Evolutionary conservation across 176 grass and related monocot species (phyloP).

Genomic region (Avena sativa): DNA sequence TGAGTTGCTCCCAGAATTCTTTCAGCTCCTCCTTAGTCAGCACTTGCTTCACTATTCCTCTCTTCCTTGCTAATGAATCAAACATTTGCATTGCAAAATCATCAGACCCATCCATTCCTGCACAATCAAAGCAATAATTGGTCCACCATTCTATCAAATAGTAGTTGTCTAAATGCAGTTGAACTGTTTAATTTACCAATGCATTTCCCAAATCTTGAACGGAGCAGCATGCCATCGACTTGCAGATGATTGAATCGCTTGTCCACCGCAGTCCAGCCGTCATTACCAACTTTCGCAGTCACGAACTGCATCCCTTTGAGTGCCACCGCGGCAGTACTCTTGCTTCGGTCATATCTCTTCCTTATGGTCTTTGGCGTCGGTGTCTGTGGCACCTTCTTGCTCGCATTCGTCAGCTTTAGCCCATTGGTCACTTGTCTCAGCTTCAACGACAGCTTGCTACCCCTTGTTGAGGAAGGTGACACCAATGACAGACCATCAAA

Average conservation of each 20-base stretch:
- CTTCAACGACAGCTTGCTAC: conserved; percentile 58
- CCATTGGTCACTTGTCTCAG: conserved; percentile 70
- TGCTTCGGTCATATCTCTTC: conserved; percentile 67
- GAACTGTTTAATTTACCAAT: conserved; percentile 58
- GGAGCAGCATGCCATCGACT: conserved; percentile 76
- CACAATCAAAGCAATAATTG: conserved; percentile 29
- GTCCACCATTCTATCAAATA: conserved; percentile 9
- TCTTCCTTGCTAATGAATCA: conserved; percentile 80
- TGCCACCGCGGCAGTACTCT: conserved; percentile 68
- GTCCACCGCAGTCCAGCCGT: conserved; percentile 73
- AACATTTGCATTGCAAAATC: conserved; percentile 82
- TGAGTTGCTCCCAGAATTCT: conserved; percentile 92
- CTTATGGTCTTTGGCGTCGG: conserved; percentile 24
- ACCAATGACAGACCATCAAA: conserved; percentile 42
- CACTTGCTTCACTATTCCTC: conserved; percentile 69
- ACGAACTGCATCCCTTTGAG: conserved; percentile 82
- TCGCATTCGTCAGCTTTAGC: conserved; percentile 55
- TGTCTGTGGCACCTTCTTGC: conserved; percentile 43
- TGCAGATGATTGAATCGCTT: conserved; percentile 67
- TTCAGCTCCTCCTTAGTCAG: conserved; percentile 78
- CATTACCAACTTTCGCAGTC: conserved; percentile 62
- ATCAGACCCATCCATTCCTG: conserved; percentile 92
- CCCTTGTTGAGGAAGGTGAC: conserved; percentile 45
- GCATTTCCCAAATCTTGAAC: conserved; percentile 90
- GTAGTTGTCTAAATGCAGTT: background rate